Evolutionary conservation across 768 basidiomycete species (phyloP).

Genomic region (Naganishia antarctica): DNA sequence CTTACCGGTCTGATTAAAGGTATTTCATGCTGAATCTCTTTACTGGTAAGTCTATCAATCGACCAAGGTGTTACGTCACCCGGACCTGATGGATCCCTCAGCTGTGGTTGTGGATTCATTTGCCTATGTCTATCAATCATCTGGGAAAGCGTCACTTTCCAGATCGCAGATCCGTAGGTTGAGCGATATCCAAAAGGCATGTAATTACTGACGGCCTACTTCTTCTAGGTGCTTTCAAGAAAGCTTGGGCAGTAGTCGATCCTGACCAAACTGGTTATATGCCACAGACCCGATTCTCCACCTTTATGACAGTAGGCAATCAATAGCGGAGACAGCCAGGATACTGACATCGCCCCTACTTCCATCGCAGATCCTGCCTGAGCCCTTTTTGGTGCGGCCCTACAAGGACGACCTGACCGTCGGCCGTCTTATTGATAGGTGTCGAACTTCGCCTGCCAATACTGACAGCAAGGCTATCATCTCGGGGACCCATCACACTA

Average conservation of each 20-base stretch:
- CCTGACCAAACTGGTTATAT: slow-evolving; percentile 73
- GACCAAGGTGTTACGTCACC: no score
- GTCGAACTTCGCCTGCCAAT: slow-evolving; percentile 41
- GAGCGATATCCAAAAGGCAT: no score
- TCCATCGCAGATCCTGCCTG: slow-evolving; percentile 64
- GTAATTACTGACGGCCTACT: not conserved
- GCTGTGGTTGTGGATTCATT: slow-evolving; percentile 86
- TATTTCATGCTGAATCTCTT: slow-evolving; percentile 96
- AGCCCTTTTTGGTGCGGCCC: slow-evolving; percentile 80
- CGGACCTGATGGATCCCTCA: slow-evolving; percentile 49
- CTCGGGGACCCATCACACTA: slow-evolving; percentile 37
- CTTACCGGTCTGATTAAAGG: slow-evolving; percentile 51
- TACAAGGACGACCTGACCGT: slow-evolving; percentile 69
- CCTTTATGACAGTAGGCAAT: slow-evolving; percentile 74
- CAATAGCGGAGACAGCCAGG: not conserved
- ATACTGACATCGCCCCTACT: slow-evolving; percentile 1
- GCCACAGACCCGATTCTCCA: slow-evolving; percentile 63
- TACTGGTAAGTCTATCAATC: slow-evolving; percentile 58
- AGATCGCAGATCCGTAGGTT: slow-evolving; percentile 76
- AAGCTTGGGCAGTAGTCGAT: slow-evolving; percentile 82
- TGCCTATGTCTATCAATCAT: slow-evolving; percentile 86
- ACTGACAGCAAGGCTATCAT: slow-evolving; percentile 27
- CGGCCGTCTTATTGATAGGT: slow-evolving; percentile 58
- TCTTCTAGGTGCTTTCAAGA: slow-evolving; percentile 65
- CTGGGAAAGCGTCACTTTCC: slow-evolving; percentile 69